phyloP scores from a whole-genome alignment of 805 yeast genomes.

The Saturnispora hagleri region DNA sequence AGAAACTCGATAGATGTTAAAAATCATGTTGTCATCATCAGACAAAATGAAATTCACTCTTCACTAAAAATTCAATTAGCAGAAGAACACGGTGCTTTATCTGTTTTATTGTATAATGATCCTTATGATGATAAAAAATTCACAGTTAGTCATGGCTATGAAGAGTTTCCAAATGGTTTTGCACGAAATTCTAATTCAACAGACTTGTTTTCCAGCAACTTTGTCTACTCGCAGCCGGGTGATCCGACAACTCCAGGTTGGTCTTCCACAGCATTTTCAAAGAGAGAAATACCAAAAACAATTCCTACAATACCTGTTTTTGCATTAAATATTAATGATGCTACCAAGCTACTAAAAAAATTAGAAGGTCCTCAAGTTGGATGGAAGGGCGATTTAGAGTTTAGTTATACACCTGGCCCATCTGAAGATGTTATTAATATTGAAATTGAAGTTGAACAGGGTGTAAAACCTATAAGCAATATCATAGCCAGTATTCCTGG shows the following conservation, averaged over 20 bases:
- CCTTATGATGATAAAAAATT: slow-evolving; percentile 52
- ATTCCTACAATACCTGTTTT: slow-evolving; percentile 47
- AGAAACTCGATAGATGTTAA: slow-evolving; percentile 34
- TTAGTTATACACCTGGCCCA: slow-evolving; percentile 41
- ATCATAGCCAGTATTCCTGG: slow-evolving; percentile 50
- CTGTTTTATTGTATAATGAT: slow-evolving; percentile 48
- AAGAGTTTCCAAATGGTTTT: slow-evolving; percentile 54
- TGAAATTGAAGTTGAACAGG: slow-evolving; percentile 34
- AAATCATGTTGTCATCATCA: slow-evolving; percentile 50
- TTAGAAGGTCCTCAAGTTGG: slow-evolving; percentile 32
- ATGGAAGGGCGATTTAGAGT: slow-evolving; percentile 34
- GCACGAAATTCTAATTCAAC: slow-evolving; percentile 55
- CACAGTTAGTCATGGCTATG: slow-evolving; percentile 46
- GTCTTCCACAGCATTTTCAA: slow-evolving; percentile 40
- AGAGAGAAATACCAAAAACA: slow-evolving; percentile 31
- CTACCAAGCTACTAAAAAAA: slow-evolving; percentile 31
- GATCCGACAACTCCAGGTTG: slow-evolving; percentile 75
- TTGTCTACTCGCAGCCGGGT: slow-evolving; percentile 53
- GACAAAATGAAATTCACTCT: slow-evolving; percentile 41
- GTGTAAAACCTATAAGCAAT: slow-evolving; percentile 37
- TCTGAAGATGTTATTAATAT: slow-evolving; percentile 30
- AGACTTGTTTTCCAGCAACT: slow-evolving; percentile 53
- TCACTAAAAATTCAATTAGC: slow-evolving; percentile 57
- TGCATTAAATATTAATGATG: slow-evolving; percentile 38
- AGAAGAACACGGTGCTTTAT: slow-evolving; percentile 51